phyloP scores from a whole-genome alignment of 495 filamentous ascomycete genomes.

The Choiromyces venosus region DNA sequence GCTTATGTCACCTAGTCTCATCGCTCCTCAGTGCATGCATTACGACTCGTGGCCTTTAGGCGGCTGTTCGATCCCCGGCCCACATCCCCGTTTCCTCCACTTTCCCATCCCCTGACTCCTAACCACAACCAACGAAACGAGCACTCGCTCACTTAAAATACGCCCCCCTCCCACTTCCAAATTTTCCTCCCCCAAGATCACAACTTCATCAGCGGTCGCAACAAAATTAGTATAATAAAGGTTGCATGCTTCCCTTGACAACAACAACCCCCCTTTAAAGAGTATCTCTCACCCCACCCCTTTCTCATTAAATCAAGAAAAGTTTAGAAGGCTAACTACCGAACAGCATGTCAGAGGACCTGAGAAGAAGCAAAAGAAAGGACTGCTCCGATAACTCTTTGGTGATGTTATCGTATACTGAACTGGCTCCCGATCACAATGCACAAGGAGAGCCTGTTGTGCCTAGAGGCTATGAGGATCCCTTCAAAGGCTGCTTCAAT shows the following conservation, averaged over 20 bases:
- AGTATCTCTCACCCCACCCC: background rate
- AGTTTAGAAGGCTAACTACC: background rate
- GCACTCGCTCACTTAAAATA: background rate
- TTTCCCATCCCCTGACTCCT: background rate
- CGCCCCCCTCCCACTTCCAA: background rate
- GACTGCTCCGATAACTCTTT: background rate
- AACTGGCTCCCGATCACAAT: background rate
- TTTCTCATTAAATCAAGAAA: background rate
- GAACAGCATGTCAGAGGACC: background rate
- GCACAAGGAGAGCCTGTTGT: background rate
- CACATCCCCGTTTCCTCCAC: background rate
- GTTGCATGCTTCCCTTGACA: background rate
- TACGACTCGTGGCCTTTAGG: constrained; percentile 1
- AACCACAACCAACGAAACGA: background rate
- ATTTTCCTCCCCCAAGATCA: background rate
- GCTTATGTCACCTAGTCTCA: background rate
- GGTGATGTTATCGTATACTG: background rate
- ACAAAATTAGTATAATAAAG: background rate
- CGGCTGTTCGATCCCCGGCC: background rate
- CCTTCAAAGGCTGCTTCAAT: background rate
- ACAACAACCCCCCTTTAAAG: background rate
- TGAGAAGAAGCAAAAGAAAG: background rate
- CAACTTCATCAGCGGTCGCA: background rate
- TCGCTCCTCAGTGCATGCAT: background rate
- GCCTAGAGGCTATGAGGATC: background rate